Evolutionary conservation across 2,329 filamentous ascomycete species (phyloP).

Genomic region (Tricladium varicosporioides): DNA sequence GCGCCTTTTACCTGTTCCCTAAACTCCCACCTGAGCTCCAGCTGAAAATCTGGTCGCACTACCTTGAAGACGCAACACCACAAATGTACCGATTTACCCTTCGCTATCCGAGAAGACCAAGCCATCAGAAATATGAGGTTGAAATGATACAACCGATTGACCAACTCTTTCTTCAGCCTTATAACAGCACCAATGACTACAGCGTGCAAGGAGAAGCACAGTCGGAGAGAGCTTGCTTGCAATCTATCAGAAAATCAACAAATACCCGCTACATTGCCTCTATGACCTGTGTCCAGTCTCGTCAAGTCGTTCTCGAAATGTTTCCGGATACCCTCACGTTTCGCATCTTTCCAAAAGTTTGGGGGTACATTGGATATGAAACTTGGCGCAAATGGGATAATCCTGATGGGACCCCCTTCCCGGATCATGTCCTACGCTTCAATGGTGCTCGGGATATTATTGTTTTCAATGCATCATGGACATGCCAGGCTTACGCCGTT

Average conservation of each 20-base stretch:
- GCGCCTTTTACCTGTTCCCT: neutral
- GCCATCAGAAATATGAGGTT: neutral
- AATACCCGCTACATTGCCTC: conserved; percentile 1
- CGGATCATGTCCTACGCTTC: conserved; percentile 8
- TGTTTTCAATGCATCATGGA: conserved; percentile 3
- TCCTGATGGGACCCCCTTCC: neutral
- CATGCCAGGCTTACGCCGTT: conserved; percentile 2
- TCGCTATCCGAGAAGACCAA: neutral
- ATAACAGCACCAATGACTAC: neutral
- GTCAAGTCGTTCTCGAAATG: conserved; percentile 3
- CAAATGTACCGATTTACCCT: conserved; percentile 1
- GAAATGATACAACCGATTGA: neutral
- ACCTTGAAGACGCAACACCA: neutral
- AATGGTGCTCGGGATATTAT: conserved; percentile 9
- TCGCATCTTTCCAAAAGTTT: neutral
- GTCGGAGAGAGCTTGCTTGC: neutral
- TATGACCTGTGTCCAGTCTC: conserved; percentile 6
- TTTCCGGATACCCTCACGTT: conserved; percentile 7
- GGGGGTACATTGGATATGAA: neutral
- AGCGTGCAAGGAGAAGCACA: neutral
- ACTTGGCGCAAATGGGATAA: neutral
- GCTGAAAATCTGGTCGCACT: neutral
- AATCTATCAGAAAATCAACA: neutral
- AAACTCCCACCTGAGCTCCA: neutral
- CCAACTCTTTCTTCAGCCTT: neutral